Percentiles rank a stretch among this genome's conserved stretches.
Conservation (phyloP, 345 rosid genomes). For the Camelina sativa region DNA sequence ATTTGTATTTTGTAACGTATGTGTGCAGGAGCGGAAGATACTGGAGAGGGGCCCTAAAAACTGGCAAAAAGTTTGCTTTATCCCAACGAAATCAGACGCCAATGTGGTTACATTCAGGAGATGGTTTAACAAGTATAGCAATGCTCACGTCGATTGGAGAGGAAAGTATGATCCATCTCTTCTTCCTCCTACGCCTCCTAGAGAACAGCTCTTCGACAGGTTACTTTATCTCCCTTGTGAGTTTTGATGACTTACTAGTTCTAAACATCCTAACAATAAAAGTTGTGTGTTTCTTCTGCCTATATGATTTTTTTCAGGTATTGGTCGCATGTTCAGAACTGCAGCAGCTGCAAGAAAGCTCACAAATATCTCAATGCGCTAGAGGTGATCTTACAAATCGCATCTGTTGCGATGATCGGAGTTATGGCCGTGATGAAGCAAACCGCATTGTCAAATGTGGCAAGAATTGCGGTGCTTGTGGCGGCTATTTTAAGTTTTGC, state of each 20-base stretch:
- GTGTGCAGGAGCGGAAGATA: constrained; percentile 74
- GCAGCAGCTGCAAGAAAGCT: constrained; percentile 73
- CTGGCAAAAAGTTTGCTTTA: constrained; percentile 85
- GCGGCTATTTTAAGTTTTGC: constrained; percentile 64
- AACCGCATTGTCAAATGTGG: constrained; percentile 45
- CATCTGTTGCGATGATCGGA: constrained; percentile 58
- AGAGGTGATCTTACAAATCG: constrained; percentile 63
- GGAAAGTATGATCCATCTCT: constrained; percentile 65
- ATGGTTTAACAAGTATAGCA: constrained; percentile 76
- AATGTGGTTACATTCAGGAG: constrained; percentile 74
- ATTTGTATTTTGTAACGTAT: constrained; percentile 15
- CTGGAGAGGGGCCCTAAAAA: constrained; percentile 68
- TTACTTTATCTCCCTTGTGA: constrained; percentile 23
- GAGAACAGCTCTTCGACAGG: constrained; percentile 87
- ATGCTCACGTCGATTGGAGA: constrained; percentile 72
- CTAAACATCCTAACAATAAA: neutral
- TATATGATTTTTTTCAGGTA: constrained; percentile 51
- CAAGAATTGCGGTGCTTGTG: constrained; percentile 51
- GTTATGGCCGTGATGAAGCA: constrained; percentile 63
- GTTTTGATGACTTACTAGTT: neutral
- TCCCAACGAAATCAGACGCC: constrained; percentile 81
- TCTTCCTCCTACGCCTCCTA: constrained; percentile 80
- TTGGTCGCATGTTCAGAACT: constrained; percentile 85
- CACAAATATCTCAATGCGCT: constrained; percentile 60
- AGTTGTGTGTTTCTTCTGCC: neutral